These are phyloP conservation scores for Alternaria conjuncta DNA, from an alignment of 2,329 filamentous ascomycete species.

Conservation along the genomic window DNA sequence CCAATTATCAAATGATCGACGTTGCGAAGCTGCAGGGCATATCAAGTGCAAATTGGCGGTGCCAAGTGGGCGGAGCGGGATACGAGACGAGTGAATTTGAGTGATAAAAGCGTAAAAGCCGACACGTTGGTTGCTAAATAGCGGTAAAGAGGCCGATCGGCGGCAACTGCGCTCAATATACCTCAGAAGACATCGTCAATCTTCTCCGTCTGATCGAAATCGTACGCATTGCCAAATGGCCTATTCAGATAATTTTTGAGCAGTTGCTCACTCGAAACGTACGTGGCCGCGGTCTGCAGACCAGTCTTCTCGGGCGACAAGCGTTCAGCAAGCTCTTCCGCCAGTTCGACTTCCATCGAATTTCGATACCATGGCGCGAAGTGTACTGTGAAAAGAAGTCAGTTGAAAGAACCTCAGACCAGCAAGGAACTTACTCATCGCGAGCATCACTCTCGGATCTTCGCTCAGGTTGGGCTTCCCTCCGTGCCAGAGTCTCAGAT, in stretches of 20 bases:
- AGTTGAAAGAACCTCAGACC: not conserved
- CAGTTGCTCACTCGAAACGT: slow-evolving; percentile 53
- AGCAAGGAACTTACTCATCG: slow-evolving; percentile 32
- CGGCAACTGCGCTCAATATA: not conserved
- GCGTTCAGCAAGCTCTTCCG: slow-evolving; percentile 56
- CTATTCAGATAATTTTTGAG: slow-evolving; percentile 60
- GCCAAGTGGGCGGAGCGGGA: slow-evolving; percentile 7
- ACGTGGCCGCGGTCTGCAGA: slow-evolving; percentile 61
- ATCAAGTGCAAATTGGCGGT: not conserved
- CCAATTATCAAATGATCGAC: not conserved
- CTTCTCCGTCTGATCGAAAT: slow-evolving; percentile 60
- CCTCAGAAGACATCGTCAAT: slow-evolving; percentile 33
- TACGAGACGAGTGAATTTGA: not conserved
- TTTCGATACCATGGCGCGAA: slow-evolving; percentile 67
- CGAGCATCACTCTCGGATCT: slow-evolving; percentile 56
- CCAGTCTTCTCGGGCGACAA: slow-evolving; percentile 51
- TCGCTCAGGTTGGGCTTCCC: slow-evolving; percentile 56
- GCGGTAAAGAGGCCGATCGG: not conserved
- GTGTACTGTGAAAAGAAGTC: slow-evolving; percentile 43
- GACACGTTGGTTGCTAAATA: not conserved
- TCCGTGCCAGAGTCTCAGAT: slow-evolving; percentile 59
- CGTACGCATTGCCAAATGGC: slow-evolving; percentile 67
- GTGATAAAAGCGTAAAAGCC: not conserved
- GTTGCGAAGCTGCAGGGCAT: not conserved
- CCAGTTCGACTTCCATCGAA: slow-evolving; percentile 62